Percentiles rank a stretch among this genome's conserved stretches.
Evolutionary conservation across 257 asterid genomes (phyloP).

Genomic region (Scutellaria galericulata): DNA sequence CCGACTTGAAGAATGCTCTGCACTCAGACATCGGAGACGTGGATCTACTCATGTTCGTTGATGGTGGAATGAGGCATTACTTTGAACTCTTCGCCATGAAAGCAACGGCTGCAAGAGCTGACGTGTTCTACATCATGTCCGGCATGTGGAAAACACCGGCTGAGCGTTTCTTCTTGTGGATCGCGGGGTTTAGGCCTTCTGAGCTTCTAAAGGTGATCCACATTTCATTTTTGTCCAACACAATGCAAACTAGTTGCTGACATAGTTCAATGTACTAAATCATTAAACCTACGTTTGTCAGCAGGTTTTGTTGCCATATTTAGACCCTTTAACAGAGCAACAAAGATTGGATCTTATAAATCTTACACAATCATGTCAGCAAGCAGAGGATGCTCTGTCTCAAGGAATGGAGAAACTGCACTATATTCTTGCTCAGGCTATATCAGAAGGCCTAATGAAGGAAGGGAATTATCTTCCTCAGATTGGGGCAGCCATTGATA

Average conservation of each 20-base stretch:
- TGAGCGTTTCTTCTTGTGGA: slow-evolving; percentile 91
- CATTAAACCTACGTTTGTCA: background rate
- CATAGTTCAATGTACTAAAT: too few species aligned
- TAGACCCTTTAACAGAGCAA: slow-evolving; percentile 62
- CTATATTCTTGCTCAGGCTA: slow-evolving; percentile 55
- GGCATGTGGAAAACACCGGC: slow-evolving; percentile 89
- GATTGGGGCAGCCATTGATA: slow-evolving; percentile 67
- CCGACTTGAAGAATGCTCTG: slow-evolving; percentile 65
- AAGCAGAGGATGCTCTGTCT: slow-evolving; percentile 89
- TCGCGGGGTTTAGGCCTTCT: slow-evolving; percentile 91
- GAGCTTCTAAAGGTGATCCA: slow-evolving; percentile 75
- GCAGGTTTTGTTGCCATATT: slow-evolving; percentile 72
- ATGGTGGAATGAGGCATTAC: slow-evolving; percentile 70
- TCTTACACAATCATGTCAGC: slow-evolving; percentile 79
- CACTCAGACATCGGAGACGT: slow-evolving; percentile 55
- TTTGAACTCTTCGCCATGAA: slow-evolving; percentile 75
- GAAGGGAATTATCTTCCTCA: slow-evolving; percentile 73
- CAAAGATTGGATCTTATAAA: slow-evolving; percentile 51
- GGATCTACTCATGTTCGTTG: slow-evolving; percentile 59
- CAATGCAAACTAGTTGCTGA: background rate
- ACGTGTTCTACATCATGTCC: slow-evolving; percentile 78
- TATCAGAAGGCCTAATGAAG: slow-evolving; percentile 48
- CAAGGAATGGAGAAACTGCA: slow-evolving; percentile 89
- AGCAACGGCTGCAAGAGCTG: slow-evolving; percentile 74
- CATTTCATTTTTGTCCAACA: background rate